Conservation (phyloP, 805 yeast species). For the Kodamaea leandrae region DNA sequence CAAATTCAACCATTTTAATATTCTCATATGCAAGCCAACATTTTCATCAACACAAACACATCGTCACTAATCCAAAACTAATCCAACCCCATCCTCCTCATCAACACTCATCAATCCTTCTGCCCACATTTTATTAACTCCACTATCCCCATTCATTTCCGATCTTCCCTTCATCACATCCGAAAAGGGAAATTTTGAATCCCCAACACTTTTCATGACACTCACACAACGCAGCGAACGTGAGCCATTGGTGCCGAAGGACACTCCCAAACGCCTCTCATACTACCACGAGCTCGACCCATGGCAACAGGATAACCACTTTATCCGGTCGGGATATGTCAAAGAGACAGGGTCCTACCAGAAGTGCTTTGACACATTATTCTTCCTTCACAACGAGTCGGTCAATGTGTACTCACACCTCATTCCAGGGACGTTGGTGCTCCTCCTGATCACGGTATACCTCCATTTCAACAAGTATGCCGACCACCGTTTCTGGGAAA, state of each 20-base stretch:
- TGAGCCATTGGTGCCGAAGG: background rate
- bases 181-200: background rate
- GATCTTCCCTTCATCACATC: no score
- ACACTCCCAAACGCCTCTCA: background rate
- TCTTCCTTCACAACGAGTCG: conserved; percentile 65
- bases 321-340: conserved; percentile 62
- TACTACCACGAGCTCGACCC: conserved; percentile 58
- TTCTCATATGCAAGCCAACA: no score
- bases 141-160: no score
- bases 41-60: no score
- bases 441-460: conserved; percentile 24
- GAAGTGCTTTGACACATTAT: conserved; percentile 47
- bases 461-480: conserved; percentile 26
- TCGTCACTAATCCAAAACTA: background rate
- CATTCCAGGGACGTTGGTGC: conserved; percentile 39
- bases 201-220: background rate
- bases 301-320: conserved; percentile 77
- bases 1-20: no score
- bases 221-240: background rate
- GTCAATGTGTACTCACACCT: conserved; percentile 71
- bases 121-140: background rate
- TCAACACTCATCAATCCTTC: background rate
- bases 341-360: conserved; percentile 48
- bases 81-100: background rate
- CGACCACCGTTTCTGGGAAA: conserved; percentile 39